phyloP scores from a whole-genome alignment of 176 grass and related monocot genomes.

The Metroxylon sagu region DNA sequence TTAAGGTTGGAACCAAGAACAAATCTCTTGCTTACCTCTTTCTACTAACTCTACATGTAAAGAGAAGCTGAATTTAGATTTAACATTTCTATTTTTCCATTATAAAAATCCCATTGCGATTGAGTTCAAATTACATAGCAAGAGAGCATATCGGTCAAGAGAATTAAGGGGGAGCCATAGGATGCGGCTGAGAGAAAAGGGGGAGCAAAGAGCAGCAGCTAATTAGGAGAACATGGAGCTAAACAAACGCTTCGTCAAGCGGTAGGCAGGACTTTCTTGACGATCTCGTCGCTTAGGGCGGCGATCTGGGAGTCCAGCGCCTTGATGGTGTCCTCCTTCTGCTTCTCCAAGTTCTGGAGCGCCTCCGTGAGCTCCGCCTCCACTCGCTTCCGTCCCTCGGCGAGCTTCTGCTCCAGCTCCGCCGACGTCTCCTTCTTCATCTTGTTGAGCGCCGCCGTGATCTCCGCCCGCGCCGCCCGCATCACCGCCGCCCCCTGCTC shows the following conservation, averaged over 20 bases:
- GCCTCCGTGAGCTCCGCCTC: constrained; percentile 85
- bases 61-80: too few relatives aligned
- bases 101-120: too few relatives aligned
- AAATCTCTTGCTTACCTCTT: too few relatives aligned
- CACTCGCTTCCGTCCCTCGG: constrained; percentile 62
- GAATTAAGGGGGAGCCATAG: too few relatives aligned
- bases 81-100: too few relatives aligned
- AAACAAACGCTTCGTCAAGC: constrained; percentile 13
- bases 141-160: too few relatives aligned
- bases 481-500: constrained; percentile 67
- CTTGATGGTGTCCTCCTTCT: constrained; percentile 78
- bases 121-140: too few relatives aligned
- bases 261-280: constrained; percentile 80
- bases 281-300: constrained; percentile 86
- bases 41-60: too few relatives aligned
- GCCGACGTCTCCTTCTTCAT: constrained; percentile 92
- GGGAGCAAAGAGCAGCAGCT: too few relatives aligned
- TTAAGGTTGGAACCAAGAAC: too few relatives aligned
- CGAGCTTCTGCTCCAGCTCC: constrained; percentile 74
- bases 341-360: constrained; percentile 58
- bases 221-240: too few relatives aligned
- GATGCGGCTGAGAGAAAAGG: too few relatives aligned
- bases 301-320: constrained; percentile 88
- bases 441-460: constrained; percentile 90
- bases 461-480: constrained; percentile 81